Conservation (phyloP, 2,329 filamentous ascomycete genomes). For the Atkinsonella texensis region DNA sequence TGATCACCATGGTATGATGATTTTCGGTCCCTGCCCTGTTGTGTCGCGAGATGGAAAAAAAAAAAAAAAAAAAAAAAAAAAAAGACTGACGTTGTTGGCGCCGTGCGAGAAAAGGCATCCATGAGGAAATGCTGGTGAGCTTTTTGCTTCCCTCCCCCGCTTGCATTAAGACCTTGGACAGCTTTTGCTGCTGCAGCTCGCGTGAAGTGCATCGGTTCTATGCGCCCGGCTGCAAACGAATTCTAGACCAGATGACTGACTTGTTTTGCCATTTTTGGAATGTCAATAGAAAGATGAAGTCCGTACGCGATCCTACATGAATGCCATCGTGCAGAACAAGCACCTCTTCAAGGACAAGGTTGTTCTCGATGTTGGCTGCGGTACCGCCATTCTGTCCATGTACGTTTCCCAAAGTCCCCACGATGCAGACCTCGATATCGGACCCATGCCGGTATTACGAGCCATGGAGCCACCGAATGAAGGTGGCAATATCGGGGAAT, state of each 20-base stretch:
- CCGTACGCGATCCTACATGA: slow-evolving; percentile 90
- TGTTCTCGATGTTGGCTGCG: slow-evolving; percentile 94
- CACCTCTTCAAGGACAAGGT: slow-evolving; percentile 77
- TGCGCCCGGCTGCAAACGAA: background rate
- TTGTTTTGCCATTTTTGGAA: background rate
- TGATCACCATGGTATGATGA: slow-evolving; percentile 88
- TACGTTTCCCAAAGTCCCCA: slow-evolving; percentile 32
- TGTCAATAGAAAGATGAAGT: slow-evolving; percentile 83
- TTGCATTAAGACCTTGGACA: background rate
- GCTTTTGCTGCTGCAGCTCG: slow-evolving; percentile 3
- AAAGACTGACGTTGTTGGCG: background rate
- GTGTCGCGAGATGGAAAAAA: no score
- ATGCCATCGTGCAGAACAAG: slow-evolving; percentile 93
- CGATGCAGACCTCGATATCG: background rate
- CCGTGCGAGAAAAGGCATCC: slow-evolving; percentile 53
- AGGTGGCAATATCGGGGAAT: background rate
- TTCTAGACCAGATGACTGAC: background rate
- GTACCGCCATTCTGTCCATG: slow-evolving; percentile 98
- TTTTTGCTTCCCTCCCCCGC: slow-evolving; percentile 11
- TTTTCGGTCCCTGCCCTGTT: slow-evolving; percentile 14
- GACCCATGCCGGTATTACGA: no score
- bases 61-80: no score
- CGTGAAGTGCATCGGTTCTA: background rate
- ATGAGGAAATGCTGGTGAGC: slow-evolving; percentile 95
- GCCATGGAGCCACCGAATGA: background rate